Percentiles rank a stretch among this genome's conserved stretches.
phyloP scores from a whole-genome alignment of 768 basidiomycete genomes.

The Lactarius trivialis region DNA sequence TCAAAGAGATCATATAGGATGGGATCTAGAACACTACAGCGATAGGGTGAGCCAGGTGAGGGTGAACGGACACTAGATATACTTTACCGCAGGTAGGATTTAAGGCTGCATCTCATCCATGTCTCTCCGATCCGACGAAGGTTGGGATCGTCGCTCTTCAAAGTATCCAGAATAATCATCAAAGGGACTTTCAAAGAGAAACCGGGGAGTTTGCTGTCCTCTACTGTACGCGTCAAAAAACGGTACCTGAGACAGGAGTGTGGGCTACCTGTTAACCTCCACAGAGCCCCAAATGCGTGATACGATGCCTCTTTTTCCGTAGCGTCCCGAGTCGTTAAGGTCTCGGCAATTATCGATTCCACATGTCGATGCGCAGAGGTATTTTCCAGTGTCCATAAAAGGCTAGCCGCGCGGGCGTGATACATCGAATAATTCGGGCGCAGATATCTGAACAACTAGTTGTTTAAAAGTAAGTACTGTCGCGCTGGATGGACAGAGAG shows the following conservation, averaged over 20 bases:
- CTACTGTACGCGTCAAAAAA: conserved; percentile 34
- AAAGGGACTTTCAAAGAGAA: conserved; percentile 79
- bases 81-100: conserved; percentile 79
- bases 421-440: conserved; percentile 58
- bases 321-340: conserved; percentile 52
- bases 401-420: conserved; percentile 72
- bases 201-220: conserved; percentile 77
- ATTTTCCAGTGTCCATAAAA: conserved; percentile 76
- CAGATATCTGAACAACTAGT: conserved; percentile 68
- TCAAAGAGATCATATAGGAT: conserved; percentile 73
- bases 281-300: conserved; percentile 88
- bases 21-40: conserved; percentile 77
- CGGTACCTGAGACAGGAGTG: background rate
- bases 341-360: conserved; percentile 72
- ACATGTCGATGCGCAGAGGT: conserved; percentile 52
- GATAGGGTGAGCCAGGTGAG: conserved; percentile 4
- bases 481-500: no score
- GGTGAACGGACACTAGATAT: background rate
- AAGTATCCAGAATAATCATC: conserved; percentile 78
- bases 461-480: background rate
- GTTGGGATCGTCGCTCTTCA: conserved; percentile 69
- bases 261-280: conserved; percentile 74
- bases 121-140: conserved; percentile 81
- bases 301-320: conserved; percentile 50
- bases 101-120: conserved; percentile 94